These are phyloP conservation scores for Backusella circina DNA, from an alignment of 192 early-diverging fungal species.

Conservation along the genomic window DNA sequence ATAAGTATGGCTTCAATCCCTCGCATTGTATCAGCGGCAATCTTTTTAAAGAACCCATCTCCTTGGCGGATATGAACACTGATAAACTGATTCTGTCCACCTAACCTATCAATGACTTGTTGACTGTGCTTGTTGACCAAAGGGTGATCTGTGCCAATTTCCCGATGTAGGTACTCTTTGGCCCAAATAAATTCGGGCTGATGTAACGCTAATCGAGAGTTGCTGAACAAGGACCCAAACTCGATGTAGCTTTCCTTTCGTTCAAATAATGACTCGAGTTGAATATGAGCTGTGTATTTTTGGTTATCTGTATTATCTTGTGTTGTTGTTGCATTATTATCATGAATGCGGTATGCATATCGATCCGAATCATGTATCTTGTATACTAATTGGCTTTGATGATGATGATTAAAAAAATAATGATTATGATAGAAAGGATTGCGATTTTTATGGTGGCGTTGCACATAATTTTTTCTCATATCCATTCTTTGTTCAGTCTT, in stretches of 20 bases:
- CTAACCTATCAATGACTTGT: constrained; percentile 9
- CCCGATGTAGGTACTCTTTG: constrained; percentile 11
- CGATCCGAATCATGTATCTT: constrained; percentile 11
- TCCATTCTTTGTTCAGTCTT: constrained; percentile 17
- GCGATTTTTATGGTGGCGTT: constrained; percentile 6
- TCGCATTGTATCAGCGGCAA: constrained; percentile 21
- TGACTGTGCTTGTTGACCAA: constrained; percentile 25
- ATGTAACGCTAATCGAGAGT: constrained; percentile 27
- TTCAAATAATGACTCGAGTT: constrained; percentile 23
- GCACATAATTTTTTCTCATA: constrained; percentile 33
- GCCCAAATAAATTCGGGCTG: constrained; percentile 11
- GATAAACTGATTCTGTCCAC: constrained; percentile 32
- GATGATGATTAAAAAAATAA: neutral
- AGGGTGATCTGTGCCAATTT: constrained; percentile 18
- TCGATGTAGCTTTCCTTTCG: constrained; percentile 35
- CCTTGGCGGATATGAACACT: constrained; percentile 38
- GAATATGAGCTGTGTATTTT: constrained; percentile 15
- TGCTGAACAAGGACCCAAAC: constrained; percentile 41
- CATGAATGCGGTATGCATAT: constrained; percentile 6
- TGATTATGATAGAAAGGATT: constrained; percentile 9
- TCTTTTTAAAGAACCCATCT: constrained; percentile 36
- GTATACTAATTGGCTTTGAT: neutral
- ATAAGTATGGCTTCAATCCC: constrained; percentile 12
- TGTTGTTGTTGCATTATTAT: neutral
- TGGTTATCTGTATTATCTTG: neutral